Evolutionary conservation across 305 asterid species (phyloP).

Genomic region (Rubia occidens): DNA sequence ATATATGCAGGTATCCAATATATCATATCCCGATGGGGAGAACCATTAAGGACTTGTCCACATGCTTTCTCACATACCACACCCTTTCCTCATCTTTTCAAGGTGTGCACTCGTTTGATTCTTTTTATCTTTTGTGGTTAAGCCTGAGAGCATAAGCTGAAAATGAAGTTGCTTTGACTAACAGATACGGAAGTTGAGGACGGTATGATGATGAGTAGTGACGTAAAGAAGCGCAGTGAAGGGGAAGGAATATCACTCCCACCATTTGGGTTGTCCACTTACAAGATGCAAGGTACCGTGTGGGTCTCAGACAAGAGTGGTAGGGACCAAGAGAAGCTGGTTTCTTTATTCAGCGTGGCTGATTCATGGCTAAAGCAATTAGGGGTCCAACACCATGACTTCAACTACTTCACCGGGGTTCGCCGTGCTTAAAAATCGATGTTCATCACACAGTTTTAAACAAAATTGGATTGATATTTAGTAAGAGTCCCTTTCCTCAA

Average conservation of each 20-base stretch:
- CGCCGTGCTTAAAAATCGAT: constrained; percentile 33
- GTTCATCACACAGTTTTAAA: neutral
- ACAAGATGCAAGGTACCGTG: constrained; percentile 86
- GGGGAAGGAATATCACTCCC: constrained; percentile 57
- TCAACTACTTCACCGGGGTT: constrained; percentile 71
- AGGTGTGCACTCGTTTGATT: constrained; percentile 32
- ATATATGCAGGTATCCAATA: constrained; percentile 69
- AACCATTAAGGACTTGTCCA: constrained; percentile 73
- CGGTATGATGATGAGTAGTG: constrained; percentile 20
- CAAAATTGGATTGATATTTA: constrained; percentile 8
- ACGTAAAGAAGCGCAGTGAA: constrained; percentile 36
- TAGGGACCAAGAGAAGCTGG: constrained; percentile 54
- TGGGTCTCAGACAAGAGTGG: constrained; percentile 41
- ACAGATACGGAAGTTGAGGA: constrained; percentile 47
- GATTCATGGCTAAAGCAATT: constrained; percentile 96
- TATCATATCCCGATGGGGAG: constrained; percentile 90
- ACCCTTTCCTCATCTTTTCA: constrained; percentile 94
- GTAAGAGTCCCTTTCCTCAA: neutral
- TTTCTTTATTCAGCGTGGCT: constrained; percentile 62
- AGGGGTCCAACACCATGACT: constrained; percentile 87
- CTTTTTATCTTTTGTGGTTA: neutral
- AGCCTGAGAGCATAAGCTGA: neutral
- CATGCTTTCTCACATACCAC: constrained; percentile 92
- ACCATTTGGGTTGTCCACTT: constrained; percentile 79
- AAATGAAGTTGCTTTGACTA: constrained; percentile 3